These are phyloP conservation scores for Sequoia sempervirens DNA, from an alignment of 75 land plant species.

Conservation along the genomic window DNA sequence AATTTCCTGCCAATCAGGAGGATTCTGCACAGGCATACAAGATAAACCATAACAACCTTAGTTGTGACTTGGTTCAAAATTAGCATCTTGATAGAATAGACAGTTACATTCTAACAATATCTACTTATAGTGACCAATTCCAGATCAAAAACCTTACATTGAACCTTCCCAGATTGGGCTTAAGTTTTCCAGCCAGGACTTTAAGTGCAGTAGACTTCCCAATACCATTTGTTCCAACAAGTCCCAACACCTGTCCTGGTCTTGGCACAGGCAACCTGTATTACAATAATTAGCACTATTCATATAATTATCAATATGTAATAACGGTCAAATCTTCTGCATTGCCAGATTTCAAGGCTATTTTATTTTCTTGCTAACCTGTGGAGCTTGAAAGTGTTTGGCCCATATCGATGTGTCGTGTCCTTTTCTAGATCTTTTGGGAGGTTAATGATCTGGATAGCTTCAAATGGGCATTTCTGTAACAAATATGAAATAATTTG, in stretches of 20 bases:
- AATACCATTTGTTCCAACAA: constrained; percentile 99
- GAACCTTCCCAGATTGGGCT: constrained; percentile 97
- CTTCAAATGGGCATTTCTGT: constrained; percentile 99
- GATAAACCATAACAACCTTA: neutral
- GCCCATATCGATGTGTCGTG: constrained; percentile 99
- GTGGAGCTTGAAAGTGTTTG: constrained; percentile 96
- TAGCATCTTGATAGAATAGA: neutral
- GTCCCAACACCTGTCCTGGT: constrained; percentile 96
- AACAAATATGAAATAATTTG: constrained; percentile 5
- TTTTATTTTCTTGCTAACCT: constrained; percentile 42
- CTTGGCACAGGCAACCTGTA: no score
- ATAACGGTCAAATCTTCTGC: neutral
- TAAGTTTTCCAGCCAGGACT: constrained; percentile 93
- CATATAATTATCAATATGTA: neutral
- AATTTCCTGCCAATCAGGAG: constrained; percentile 99
- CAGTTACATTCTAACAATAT: neutral
- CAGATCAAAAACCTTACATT: constrained; percentile 40
- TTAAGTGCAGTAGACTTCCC: constrained; percentile 99
- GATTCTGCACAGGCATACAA: constrained; percentile 55
- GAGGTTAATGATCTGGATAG: constrained; percentile 94
- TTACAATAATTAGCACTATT: neutral
- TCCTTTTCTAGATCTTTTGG: constrained; percentile 97
- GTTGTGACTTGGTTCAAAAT: neutral
- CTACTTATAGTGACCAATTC: neutral
- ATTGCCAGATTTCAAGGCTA: neutral